Conservation (phyloP, 2,329 filamentous ascomycete genomes). For the Colletotrichum abscissum region DNA sequence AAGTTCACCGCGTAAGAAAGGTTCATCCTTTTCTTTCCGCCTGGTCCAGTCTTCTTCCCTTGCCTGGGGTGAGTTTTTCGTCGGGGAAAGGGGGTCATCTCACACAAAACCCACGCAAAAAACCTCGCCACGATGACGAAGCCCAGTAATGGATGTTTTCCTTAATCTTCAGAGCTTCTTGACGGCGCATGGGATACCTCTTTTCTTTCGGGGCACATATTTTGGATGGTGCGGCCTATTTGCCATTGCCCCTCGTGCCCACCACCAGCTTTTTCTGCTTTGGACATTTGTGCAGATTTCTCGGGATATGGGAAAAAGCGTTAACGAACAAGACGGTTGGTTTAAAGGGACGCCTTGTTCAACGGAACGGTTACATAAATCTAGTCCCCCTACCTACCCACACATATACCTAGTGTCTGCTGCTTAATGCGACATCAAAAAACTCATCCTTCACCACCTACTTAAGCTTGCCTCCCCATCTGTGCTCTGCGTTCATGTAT, state of each 20-base stretch:
- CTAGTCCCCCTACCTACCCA: conserved; percentile 4
- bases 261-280: conserved; percentile 12
- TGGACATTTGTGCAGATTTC: conserved; percentile 31
- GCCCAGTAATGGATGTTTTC: conserved; percentile 5
- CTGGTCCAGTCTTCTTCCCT: background rate
- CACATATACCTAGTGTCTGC: conserved; percentile 34
- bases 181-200: conserved; percentile 32
- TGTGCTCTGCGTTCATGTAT: background rate
- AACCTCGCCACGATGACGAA: conserved; percentile 24
- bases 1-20: conserved; percentile 5
- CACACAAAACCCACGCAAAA: background rate
- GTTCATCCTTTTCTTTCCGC: too few species aligned
- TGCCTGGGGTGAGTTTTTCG: conserved; percentile 17
- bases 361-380: conserved; percentile 9
- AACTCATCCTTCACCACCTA: conserved; percentile 19
- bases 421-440: conserved; percentile 30
- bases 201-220: conserved; percentile 13
- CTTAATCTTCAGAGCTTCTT: conserved; percentile 17
- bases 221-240: conserved; percentile 17
- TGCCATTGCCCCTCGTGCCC: background rate
- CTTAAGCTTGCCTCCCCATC: background rate
- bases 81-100: conserved; percentile 15
- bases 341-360: background rate
- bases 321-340: conserved; percentile 10
- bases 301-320: conserved; percentile 19